Evolutionary conservation across 768 basidiomycete species (phyloP).

Genomic region (Leucocoprinus leucothites): DNA sequence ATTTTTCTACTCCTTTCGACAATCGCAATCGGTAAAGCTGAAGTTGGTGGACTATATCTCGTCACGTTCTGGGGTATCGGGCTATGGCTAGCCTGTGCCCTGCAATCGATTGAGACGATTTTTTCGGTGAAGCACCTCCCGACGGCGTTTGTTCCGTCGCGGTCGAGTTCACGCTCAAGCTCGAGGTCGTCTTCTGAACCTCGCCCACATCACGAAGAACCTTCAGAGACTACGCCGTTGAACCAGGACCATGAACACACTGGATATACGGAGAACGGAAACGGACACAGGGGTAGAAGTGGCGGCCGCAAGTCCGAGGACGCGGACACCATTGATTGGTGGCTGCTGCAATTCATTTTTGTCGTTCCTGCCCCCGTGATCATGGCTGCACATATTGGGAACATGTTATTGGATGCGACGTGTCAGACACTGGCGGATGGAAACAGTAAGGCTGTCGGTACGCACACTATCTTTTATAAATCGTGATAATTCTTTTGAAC

Average conservation of each 20-base stretch:
- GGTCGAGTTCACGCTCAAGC: background rate
- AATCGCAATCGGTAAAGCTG: slow-evolving; percentile 32
- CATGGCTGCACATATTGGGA: slow-evolving; percentile 46
- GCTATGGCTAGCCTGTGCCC: slow-evolving; percentile 16
- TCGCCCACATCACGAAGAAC: background rate
- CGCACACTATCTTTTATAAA: slow-evolving; percentile 20
- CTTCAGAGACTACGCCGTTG: slow-evolving; percentile 16
- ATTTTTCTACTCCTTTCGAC: slow-evolving; percentile 49
- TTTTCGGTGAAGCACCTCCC: slow-evolving; percentile 24
- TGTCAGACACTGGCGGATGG: slow-evolving; percentile 66
- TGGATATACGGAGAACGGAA: background rate
- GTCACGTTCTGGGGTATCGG: slow-evolving; percentile 49
- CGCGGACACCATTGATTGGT: slow-evolving; percentile 35
- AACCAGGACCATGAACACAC: slow-evolving; percentile 3
- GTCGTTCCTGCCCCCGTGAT: slow-evolving; percentile 52
- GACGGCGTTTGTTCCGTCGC: slow-evolving; percentile 1
- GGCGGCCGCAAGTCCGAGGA: slow-evolving; percentile 9
- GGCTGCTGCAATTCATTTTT: slow-evolving; percentile 58
- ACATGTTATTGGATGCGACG: slow-evolving; percentile 44
- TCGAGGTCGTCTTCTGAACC: background rate
- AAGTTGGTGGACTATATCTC: slow-evolving; percentile 55
- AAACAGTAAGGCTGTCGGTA: slow-evolving; percentile 44
- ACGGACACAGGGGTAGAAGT: background rate
- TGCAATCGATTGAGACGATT: slow-evolving; percentile 19
- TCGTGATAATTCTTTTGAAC: background rate